Percentiles rank a stretch among this genome's conserved stretches.
Evolutionary conservation across 306 rosid genomes (phyloP).

Genomic region (Aeschynomene evenia): DNA sequence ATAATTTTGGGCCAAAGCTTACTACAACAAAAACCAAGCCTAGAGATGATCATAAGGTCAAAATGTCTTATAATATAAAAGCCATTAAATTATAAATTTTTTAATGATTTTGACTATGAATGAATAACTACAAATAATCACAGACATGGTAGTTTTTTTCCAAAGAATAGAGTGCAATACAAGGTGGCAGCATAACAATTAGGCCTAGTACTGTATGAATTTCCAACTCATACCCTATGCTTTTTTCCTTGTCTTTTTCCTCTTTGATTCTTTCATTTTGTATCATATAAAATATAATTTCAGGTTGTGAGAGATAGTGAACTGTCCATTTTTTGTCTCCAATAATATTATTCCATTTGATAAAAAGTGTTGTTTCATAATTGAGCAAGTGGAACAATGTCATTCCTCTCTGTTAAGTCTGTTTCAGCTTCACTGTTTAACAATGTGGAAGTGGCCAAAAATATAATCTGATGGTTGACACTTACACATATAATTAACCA

Average conservation of each 20-base stretch:
- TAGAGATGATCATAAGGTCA: background rate
- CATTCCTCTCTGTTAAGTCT: background rate
- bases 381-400: background rate
- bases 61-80: no score
- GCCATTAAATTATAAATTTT: background rate
- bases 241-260: background rate
- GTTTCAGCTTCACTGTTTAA: background rate
- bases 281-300: background rate
- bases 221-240: background rate
- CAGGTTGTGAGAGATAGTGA: background rate
- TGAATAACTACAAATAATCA: background rate
- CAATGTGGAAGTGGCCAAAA: background rate
- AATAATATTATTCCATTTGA: background rate
- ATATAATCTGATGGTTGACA: background rate
- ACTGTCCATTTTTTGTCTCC: background rate
- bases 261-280: background rate
- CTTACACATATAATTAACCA: background rate
- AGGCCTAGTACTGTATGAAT: background rate
- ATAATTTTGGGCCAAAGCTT: no score
- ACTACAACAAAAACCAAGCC: background rate
- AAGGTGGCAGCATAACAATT: slow-evolving; percentile 6
- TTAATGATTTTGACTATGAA: background rate
- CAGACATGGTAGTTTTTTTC: background rate
- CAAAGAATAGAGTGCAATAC: background rate
- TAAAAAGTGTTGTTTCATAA: background rate